Evolutionary conservation across 1,284 basidiomycete species (phyloP), one percentile per base, ranked within the genome.

Genomic region (Cutaneotrichosporon sp.): DNA sequence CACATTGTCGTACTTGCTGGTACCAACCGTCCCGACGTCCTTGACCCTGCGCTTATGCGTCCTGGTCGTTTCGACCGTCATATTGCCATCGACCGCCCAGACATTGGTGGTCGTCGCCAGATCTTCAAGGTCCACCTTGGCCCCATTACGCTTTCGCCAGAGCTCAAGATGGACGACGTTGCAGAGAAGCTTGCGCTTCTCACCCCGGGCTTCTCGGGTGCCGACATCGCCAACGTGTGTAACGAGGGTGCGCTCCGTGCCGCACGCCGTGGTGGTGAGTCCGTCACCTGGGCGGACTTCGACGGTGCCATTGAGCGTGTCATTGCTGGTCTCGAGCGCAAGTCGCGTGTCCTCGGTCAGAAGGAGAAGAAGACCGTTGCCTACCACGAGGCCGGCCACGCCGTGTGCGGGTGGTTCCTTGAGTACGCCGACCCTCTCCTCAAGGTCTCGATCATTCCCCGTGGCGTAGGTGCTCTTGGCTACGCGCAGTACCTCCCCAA

Each of bases 301-400:
- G 94, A 97, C 71, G 89, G 87, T 54, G 94, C 96, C 9, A 97
- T 98, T 61, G 94, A 99, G 79, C 84, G 94, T 54, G 96, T 99
- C 44, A 94, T 98, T 63, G 94, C 92, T 51, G 96, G 96, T 47
- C 78, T 98, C 61, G 94, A 98, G 81, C 82, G 90, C 71, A 97
- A 97, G 83, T 91, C 86, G 60, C 81, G 93, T 57, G 88, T 98
- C 34, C 79, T 98, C 44, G 92, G 88, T 65, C 83, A 86, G 34
- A 90, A 97, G 63, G 96, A 99, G 81, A 99, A 99, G 85, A 93
- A 86, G 78, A 97, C 90, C 0, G 94, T 98, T 29, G 96, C 96
- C 3, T 97, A 98, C 74, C 96, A 98, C 73, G 96, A 99, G 79
- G 96, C 96, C 29, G 96, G 94, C 1, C 94, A 99, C 75, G 94